A percentile compares a stretch with the other conserved stretches of the same genome.
Evolutionary conservation across 768 basidiomycete species (phyloP).

Genomic region (Termitomyces sp.): DNA sequence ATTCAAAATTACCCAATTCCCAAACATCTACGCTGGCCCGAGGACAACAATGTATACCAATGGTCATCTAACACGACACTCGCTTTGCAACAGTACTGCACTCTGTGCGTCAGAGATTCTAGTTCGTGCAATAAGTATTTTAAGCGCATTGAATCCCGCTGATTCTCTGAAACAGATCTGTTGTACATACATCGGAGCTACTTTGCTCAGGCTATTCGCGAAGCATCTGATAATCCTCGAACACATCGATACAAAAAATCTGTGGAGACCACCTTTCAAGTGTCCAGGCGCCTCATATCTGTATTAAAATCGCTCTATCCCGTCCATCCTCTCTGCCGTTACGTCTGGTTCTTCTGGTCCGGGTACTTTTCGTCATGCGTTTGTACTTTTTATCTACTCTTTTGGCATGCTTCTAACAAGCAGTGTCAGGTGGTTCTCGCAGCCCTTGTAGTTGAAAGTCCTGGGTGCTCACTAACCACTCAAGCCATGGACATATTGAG

Average conservation of each 20-base stretch:
- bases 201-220: conserved; percentile 41
- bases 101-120: conserved; percentile 35
- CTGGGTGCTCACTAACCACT: conserved; percentile 35
- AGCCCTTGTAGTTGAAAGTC: conserved; percentile 40
- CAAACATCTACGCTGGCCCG: conserved; percentile 35
- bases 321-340: conserved; percentile 28
- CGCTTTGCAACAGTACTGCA: conserved; percentile 44
- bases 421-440: conserved; percentile 36
- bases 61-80: conserved; percentile 34
- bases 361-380: conserved; percentile 45
- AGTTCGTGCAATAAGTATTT: conserved; percentile 28
- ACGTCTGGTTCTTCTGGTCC: conserved; percentile 50
- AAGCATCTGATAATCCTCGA: conserved; percentile 36
- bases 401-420: neutral
- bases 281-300: conserved; percentile 37
- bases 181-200: conserved; percentile 45
- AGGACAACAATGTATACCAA: conserved; percentile 22
- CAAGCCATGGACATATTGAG: conserved; percentile 36
- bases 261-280: conserved; percentile 38
- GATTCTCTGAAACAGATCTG: conserved; percentile 24
- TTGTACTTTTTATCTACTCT: neutral
- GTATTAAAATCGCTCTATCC: conserved; percentile 32
- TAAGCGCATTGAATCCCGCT: neutral
- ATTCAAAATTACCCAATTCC: conserved; percentile 49
- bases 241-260: conserved; percentile 40